These are phyloP conservation scores for Mortierella sp. DNA, from an alignment of 371 early-diverging fungal species.

Conservation along the genomic window DNA sequence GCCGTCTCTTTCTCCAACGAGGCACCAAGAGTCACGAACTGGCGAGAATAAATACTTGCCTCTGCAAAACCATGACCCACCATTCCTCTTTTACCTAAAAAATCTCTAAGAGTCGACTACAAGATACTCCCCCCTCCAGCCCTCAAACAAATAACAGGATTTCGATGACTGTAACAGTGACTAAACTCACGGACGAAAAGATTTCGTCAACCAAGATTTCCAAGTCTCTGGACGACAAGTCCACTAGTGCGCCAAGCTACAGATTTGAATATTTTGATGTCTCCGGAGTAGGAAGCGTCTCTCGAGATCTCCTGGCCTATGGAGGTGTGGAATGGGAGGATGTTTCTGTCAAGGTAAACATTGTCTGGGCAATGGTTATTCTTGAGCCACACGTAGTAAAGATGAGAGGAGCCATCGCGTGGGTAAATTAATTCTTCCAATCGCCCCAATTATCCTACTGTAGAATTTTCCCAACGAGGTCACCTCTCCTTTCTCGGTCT, in stretches of 20 bases:
- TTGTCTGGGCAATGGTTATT: too few relatives aligned
- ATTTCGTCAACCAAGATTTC: constrained; percentile 18
- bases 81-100: too few relatives aligned
- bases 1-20: too few relatives aligned
- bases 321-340: constrained; percentile 32
- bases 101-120: too few relatives aligned
- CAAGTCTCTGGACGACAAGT: constrained; percentile 14
- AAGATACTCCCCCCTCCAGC: too few relatives aligned
- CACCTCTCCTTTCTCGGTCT: constrained; percentile 22
- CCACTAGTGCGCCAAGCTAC: constrained; percentile 12
- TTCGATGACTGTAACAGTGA: constrained; percentile 31
- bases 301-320: constrained; percentile 42
- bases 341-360: constrained; percentile 11
- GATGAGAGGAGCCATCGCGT: too few relatives aligned
- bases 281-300: constrained; percentile 16
- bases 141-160: background rate
- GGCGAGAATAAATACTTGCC: too few relatives aligned
- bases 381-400: too few relatives aligned
- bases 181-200: constrained; percentile 22
- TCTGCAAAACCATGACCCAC: too few relatives aligned
- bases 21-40: too few relatives aligned
- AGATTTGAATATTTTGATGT: constrained; percentile 32
- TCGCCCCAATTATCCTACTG: too few relatives aligned
- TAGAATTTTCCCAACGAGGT: constrained; percentile 28
- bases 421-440: too few relatives aligned